These are phyloP conservation scores for Neurospora terricola DNA, from an alignment of 495 filamentous ascomycete genomes.

Conservation along the genomic window DNA sequence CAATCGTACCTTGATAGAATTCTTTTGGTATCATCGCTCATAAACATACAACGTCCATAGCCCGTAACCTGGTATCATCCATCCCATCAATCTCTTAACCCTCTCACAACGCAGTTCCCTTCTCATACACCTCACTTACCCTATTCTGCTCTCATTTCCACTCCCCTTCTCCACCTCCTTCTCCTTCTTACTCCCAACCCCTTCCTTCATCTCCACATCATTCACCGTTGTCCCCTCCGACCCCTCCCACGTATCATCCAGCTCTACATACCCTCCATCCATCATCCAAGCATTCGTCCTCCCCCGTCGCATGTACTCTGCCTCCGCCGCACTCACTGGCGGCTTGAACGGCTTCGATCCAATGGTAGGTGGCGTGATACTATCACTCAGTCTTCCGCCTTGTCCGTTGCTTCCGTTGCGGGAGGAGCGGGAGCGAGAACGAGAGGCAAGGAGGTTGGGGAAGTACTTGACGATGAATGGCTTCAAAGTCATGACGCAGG, in stretches of 20 bases:
- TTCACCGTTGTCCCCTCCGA: background rate
- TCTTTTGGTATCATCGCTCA: background rate
- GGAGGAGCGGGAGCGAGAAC: background rate
- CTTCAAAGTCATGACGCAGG: constrained; percentile 29
- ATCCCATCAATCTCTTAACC: background rate
- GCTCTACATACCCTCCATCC: constrained; percentile 12
- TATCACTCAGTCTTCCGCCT: background rate
- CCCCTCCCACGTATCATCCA: constrained; percentile 10
- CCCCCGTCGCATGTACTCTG: background rate
- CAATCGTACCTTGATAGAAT: background rate
- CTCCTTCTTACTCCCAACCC: background rate
- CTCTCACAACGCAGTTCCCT: background rate
- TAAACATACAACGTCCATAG: background rate
- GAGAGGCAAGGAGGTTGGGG: constrained; percentile 23
- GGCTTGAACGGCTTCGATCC: constrained; percentile 10
- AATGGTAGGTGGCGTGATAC: constrained; percentile 15
- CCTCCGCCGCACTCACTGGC: background rate
- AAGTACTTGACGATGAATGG: constrained; percentile 20
- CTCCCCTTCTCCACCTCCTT: background rate
- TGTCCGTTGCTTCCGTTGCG: background rate
- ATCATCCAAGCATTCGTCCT: constrained; percentile 1
- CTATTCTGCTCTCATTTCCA: background rate
- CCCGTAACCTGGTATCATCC: background rate
- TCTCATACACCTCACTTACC: background rate
- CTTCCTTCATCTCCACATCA: constrained; percentile 16